phyloP scores from a whole-genome alignment of 257 asterid species.

The Rauvolfia tetraphylla region DNA sequence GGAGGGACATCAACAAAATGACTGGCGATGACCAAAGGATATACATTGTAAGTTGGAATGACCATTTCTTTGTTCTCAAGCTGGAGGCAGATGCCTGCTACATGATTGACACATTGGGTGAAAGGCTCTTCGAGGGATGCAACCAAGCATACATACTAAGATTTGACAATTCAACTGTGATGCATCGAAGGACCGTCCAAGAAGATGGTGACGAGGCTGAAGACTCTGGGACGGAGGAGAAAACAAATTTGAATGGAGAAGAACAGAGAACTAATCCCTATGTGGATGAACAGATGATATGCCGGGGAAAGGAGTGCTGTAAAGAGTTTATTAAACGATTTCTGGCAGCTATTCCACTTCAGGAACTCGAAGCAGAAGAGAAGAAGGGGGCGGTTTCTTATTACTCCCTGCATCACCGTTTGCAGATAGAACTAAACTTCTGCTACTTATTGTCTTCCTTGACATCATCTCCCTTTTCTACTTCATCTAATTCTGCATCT shows the following conservation, averaged over 20 bases:
- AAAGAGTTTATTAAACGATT: constrained; percentile 63
- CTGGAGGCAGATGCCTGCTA: constrained; percentile 46
- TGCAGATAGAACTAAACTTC: constrained; percentile 75
- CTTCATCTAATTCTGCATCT: constrained; percentile 37
- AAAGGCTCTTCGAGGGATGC: constrained; percentile 67
- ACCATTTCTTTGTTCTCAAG: constrained; percentile 73
- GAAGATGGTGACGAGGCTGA: constrained; percentile 1
- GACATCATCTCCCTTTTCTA: constrained; percentile 52
- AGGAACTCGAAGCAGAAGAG: constrained; percentile 62
- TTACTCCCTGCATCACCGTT: constrained; percentile 47
- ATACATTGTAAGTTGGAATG: constrained; percentile 77
- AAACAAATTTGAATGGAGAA: constrained; percentile 10
- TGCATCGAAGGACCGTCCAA: constrained; percentile 17
- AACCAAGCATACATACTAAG: constrained; percentile 51
- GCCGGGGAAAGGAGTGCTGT: constrained; percentile 67
- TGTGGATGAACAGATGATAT: constrained; percentile 30
- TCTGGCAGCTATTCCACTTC: constrained; percentile 57
- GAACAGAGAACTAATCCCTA: not conserved
- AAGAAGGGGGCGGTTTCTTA: constrained; percentile 42
- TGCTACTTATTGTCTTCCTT: constrained; percentile 34
- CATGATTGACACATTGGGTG: constrained; percentile 70
- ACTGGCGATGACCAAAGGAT: constrained; percentile 28
- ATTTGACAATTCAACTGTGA: constrained; percentile 44
- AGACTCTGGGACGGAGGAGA: not conserved
- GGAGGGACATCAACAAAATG: constrained; percentile 41